Evolutionary conservation across 176 grass and related monocot species (phyloP), one percentile per base, ranked within the genome.

Genomic region (Themeda triandra): DNA sequence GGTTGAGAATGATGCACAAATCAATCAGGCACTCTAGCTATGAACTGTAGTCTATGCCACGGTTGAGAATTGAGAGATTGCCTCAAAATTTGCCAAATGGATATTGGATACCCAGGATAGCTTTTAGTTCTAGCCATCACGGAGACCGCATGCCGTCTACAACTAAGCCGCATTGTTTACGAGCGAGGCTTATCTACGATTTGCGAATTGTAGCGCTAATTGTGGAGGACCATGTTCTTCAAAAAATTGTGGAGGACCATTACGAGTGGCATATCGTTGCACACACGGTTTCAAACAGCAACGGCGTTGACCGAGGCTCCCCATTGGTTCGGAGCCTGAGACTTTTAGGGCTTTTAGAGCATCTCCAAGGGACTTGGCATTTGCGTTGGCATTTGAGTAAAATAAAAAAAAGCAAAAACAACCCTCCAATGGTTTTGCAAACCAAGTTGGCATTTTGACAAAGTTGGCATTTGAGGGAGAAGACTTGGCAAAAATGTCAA

Each of bases 91-190:
- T n/a, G 86, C 36, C 79, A 82, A 63, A 87, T 87, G 76, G 76
- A 75, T 80, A 60, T 8, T 56, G 15, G 44, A 30, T 72, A 44
- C 8, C 10, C 68, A 23, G 44, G 39, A 2, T 31, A n/a, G 46
- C 67, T 75, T 68, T 44, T 33, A 35, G 37, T 46, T 69, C 67
- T 66, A 41, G 46, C 54, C 66, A 32, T 27, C 7, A 41, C 11
- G n/a, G 23, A 76, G 35, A 36, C 33, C 30, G 40, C 82, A 32
- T 75, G 69, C 88, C 86, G 88, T 82, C 39, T 64, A 90, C 88
- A 89, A 86, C 83, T 76, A 86, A 42, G 71, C 63, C 15, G 65
- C 71, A 72, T 89, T 89, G 71, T 89, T 86, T 77, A 75, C 62
- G 64, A 41, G 5, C 42, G 71, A 48, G 42, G 13, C 40, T 46